These are phyloP conservation scores for Mediolabrus comicus DNA, from an alignment of 108 stramenopile species.

Conservation along the genomic window DNA sequence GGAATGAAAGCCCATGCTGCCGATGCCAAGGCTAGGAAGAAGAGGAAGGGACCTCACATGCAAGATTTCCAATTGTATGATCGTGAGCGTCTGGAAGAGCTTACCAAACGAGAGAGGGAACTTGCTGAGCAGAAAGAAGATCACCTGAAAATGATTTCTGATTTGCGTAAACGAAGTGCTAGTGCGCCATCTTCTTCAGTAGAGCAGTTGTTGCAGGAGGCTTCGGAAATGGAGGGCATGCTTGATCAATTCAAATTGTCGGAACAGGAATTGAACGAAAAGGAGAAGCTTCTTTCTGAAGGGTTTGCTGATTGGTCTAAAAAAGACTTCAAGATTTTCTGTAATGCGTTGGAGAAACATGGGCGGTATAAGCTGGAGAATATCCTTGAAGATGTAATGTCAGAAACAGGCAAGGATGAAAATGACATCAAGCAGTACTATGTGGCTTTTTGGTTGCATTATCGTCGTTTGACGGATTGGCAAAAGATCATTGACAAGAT, in stretches of 20 bases:
- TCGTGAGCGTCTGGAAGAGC: constrained; percentile 66
- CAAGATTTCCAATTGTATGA: constrained; percentile 97
- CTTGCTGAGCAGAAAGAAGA: constrained; percentile 72
- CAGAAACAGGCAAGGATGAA: constrained; percentile 86
- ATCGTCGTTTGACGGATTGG: constrained; percentile 84
- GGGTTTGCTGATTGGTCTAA: constrained; percentile 94
- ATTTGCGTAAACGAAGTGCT: constrained; percentile 60
- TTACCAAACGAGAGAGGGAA: constrained; percentile 76
- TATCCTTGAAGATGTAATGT: constrained; percentile 76
- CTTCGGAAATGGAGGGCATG: constrained; percentile 60
- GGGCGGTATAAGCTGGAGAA: constrained; percentile 85
- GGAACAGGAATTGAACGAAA: constrained; percentile 56
- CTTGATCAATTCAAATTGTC: constrained; percentile 57
- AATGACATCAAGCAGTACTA: constrained; percentile 90
- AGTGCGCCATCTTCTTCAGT: constrained; percentile 31
- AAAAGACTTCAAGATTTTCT: constrained; percentile 91
- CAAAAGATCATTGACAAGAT: constrained; percentile 86
- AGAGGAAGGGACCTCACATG: constrained; percentile 83
- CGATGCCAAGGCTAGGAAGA: constrained; percentile 78
- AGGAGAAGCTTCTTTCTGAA: constrained; percentile 71
- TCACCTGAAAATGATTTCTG: constrained; percentile 66
- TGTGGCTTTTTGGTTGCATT: constrained; percentile 86
- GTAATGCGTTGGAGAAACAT: constrained; percentile 85
- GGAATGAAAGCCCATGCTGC: constrained; percentile 78
- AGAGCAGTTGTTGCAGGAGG: constrained; percentile 44